These are phyloP conservation scores for Pyrenophora seminiperda DNA, from an alignment of 2,329 filamentous ascomycete genomes.

Conservation along the genomic window DNA sequence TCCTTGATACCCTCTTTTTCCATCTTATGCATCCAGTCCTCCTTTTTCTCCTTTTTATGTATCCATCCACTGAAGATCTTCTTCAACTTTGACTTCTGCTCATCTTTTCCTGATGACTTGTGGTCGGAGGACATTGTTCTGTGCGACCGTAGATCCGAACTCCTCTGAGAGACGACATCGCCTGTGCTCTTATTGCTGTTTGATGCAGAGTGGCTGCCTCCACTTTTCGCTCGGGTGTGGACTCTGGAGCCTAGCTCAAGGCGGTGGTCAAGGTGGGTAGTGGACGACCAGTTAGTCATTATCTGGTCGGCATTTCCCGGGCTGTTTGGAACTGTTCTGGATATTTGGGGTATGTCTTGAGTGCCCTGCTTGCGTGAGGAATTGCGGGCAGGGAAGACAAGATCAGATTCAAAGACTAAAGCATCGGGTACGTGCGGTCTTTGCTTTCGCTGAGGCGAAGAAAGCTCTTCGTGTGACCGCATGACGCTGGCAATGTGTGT, in stretches of 20 bases:
- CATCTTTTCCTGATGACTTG: constrained; percentile 29
- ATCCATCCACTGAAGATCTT: constrained; percentile 46
- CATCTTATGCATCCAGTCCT: constrained; percentile 51
- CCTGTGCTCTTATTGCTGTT: constrained; percentile 35
- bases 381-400: constrained; percentile 22
- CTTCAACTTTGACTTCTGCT: constrained; percentile 42
- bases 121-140: constrained; percentile 19
- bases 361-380: constrained; percentile 21
- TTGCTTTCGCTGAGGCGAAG: constrained; percentile 35
- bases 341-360: constrained; percentile 14
- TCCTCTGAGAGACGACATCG: constrained; percentile 42
- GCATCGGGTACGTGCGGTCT: constrained; percentile 40
- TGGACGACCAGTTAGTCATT: constrained; percentile 35
- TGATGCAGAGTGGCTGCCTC: constrained; percentile 17
- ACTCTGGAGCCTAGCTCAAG: constrained; percentile 19
- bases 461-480: constrained; percentile 39
- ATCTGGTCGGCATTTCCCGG: constrained; percentile 19
- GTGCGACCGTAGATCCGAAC: constrained; percentile 27
- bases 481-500: constrained; percentile 45
- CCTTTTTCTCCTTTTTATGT: constrained; percentile 46
- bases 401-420: constrained; percentile 31
- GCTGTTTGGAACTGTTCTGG: constrained; percentile 18
- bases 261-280: constrained; percentile 28
- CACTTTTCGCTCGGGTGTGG: constrained; percentile 25
- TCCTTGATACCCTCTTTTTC: constrained; percentile 49